phyloP scores from a whole-genome alignment of 2,329 filamentous ascomycete genomes.

The Epichloe sylvatica region DNA sequence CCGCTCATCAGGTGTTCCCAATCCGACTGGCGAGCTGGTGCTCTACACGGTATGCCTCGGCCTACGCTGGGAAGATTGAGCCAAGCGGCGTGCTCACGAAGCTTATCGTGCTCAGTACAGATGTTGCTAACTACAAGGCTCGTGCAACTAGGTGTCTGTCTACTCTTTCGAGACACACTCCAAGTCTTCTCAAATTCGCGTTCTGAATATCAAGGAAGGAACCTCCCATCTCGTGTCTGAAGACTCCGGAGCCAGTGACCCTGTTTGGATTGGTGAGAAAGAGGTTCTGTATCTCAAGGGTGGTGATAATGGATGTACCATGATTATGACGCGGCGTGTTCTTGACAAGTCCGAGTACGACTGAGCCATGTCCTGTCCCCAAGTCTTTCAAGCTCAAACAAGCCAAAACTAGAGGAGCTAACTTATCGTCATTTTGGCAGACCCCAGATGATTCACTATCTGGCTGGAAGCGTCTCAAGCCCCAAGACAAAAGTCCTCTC shows the following conservation, averaged over 20 bases:
- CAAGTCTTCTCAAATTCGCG: conserved; percentile 52
- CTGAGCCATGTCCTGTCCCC: background rate
- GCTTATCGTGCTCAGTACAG: background rate
- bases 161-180: conserved; percentile 70
- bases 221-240: conserved; percentile 52
- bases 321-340: conserved; percentile 27
- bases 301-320: conserved; percentile 32
- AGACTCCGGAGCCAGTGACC: conserved; percentile 51
- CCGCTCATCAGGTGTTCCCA: conserved; percentile 56
- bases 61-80: background rate
- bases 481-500: conserved; percentile 42
- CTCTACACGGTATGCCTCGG: conserved; percentile 44
- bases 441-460: conserved; percentile 31
- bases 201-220: conserved; percentile 56
- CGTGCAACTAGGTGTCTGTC: conserved; percentile 39
- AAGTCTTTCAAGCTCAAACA: background rate
- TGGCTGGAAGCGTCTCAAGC: conserved; percentile 43
- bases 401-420: background rate
- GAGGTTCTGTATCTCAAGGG: conserved; percentile 43
- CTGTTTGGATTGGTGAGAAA: conserved; percentile 61
- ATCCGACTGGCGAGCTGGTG: conserved; percentile 47
- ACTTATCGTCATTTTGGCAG: conserved; percentile 11
- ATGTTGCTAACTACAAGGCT: background rate
- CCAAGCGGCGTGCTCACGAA: background rate
- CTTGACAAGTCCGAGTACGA: conserved; percentile 23